phyloP scores from a whole-genome alignment of 495 filamentous ascomycete species.

The Immersiella caudata region DNA sequence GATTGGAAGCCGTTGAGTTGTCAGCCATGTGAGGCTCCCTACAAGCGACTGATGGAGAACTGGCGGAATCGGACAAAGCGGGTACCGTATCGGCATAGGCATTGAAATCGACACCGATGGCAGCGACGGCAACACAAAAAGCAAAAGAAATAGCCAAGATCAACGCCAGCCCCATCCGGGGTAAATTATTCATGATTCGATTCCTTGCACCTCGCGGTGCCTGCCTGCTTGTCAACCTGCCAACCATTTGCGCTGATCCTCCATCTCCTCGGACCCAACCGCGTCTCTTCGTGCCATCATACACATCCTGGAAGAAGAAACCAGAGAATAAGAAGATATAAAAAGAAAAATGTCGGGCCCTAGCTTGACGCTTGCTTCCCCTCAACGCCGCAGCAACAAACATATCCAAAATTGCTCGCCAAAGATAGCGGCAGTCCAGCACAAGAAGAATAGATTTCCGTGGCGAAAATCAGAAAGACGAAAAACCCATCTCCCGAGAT shows the following conservation, averaged over 20 bases:
- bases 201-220: not conserved
- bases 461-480: not conserved
- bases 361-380: not conserved
- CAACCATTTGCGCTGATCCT: not conserved
- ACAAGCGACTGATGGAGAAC: too few species aligned
- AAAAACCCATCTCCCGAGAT: not conserved
- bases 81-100: too few species aligned
- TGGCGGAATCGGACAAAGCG: too few species aligned
- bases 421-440: not conserved
- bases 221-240: not conserved
- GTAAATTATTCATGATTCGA: conserved; percentile 12
- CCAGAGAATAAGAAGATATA: not conserved
- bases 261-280: not conserved
- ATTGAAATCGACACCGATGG: not conserved
- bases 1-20: too few species aligned
- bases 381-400: conserved; percentile 1
- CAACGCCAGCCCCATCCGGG: not conserved
- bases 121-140: conserved; percentile 1
- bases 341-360: conserved; percentile 1
- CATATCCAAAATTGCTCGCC: not conserved
- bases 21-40: too few species aligned
- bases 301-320: conserved; percentile 1
- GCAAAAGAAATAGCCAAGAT: not conserved
- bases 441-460: conserved; percentile 2
- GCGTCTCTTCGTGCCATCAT: conserved; percentile 4